These are phyloP conservation scores for Gastrodia elata DNA, from an alignment of 106 monocot genomes.

Conservation along the genomic window DNA sequence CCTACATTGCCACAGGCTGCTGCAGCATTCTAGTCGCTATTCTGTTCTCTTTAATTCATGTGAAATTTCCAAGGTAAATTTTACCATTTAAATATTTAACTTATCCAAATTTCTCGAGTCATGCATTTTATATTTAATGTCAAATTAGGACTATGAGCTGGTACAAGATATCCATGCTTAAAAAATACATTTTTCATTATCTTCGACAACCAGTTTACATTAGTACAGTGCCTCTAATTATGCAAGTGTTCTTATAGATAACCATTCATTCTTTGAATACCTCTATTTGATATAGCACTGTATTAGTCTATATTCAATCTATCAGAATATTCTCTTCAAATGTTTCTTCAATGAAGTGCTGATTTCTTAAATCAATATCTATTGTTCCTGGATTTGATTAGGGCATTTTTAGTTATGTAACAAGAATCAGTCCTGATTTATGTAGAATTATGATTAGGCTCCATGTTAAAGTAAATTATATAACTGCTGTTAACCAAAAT, in stretches of 20 bases:
- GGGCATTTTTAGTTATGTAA: not conserved
- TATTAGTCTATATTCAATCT: not conserved
- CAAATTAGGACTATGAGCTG: not conserved
- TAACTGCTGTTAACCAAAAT: not conserved
- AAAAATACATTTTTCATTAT: not conserved
- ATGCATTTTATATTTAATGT: not conserved
- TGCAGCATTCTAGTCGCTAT: constrained; percentile 42
- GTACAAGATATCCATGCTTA: not conserved
- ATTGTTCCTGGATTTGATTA: not conserved
- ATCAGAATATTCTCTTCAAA: not conserved
- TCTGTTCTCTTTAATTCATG: constrained; percentile 71
- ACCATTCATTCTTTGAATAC: not conserved
- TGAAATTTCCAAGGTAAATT: constrained; percentile 71
- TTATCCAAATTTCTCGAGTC: not conserved
- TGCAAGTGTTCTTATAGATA: not conserved
- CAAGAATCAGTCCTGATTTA: not conserved
- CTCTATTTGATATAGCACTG: not conserved
- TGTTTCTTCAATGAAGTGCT: not conserved
- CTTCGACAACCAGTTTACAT: not conserved
- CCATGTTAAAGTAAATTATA: not conserved
- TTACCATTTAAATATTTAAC: not conserved
- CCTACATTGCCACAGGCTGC: constrained; percentile 58
- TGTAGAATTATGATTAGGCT: not conserved
- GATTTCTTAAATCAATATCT: not conserved
- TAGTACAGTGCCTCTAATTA: not conserved